Evolutionary conservation across 2,329 filamentous ascomycete species (phyloP), one percentile per base, ranked within the genome.

Genomic region (Ophiosphaerella narmari): DNA sequence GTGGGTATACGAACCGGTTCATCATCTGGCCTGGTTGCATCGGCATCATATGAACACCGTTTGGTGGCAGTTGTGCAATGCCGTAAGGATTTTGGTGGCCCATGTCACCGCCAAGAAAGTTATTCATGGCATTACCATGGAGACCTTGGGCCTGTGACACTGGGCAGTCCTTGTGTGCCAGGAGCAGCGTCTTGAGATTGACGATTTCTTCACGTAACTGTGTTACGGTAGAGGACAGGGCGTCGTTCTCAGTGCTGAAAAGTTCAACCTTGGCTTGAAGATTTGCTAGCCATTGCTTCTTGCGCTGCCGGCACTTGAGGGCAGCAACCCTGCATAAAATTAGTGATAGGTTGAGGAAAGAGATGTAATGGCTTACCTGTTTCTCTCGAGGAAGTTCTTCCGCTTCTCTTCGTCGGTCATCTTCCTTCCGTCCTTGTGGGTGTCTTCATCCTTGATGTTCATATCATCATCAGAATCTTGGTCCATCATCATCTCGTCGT

Each of bases 381-480:
- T 99, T 24, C 94, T 83, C 70, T 99, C 94, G 2, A 99, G 80
- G 74, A 99, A 99, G 72, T 97, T 99, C 78, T 95, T 96, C 36
- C 94, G 84, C 80, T 99, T 99, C 78, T 99, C 94, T 68, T 97
- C 94, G 48, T 97, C 94, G 0, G 92, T 97, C 91, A 97, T 96
- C 79, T 96, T 97, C 73, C 86, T 88, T 36, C 79, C 78, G 63
- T 87, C 84, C 35, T 80, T 78, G 41, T 64, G 60, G 34, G 61
- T 62, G 23, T 66, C 63, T 37, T 75, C 74, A 47, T 65, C 62
- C 46, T 76, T 75, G 50, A 69, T 61, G 39, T 75, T 71, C 11
- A 57, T 60, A n/a, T 67, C 63, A 35, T 76, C 74, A 46, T 66
- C 70, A 4, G 54, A 65, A n/a, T 73, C 72, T 24, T 73, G 73